A percentile compares a stretch with the other conserved stretches of the same genome.
phyloP scores from a whole-genome alignment of 192 early-diverging fungal species.

The Haplosporangium gracile region DNA sequence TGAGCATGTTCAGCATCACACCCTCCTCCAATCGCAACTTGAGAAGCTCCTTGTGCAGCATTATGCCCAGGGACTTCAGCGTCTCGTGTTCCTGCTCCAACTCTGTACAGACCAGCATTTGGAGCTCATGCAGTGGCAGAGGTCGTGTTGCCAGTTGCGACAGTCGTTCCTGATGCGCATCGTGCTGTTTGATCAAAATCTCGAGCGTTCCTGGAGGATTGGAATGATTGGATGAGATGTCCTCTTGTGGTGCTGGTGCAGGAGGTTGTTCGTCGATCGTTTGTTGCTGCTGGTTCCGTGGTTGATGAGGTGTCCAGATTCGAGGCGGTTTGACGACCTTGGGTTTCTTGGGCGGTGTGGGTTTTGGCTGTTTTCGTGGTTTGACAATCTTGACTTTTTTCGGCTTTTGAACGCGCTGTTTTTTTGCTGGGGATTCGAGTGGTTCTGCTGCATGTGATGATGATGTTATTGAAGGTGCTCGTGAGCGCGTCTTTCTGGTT shows the following conservation, averaged over 20 bases:
- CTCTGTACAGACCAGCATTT: conserved; percentile 21
- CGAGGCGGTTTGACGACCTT: not conserved
- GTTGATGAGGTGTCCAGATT: conserved; percentile 10
- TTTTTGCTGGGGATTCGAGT: not conserved
- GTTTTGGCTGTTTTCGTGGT: not conserved
- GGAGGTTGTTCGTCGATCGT: not conserved
- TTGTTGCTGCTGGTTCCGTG: not conserved
- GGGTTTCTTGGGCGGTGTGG: conserved; percentile 6
- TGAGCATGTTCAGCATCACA: conserved; percentile 34
- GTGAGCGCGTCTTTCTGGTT: not conserved
- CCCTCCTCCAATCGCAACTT: conserved; percentile 51
- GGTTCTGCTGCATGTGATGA: not conserved
- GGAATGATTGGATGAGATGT: not conserved
- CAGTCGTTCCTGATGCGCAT: not conserved
- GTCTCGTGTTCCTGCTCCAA: conserved; percentile 22
- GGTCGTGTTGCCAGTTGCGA: conserved; percentile 12
- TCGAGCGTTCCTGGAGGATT: conserved; percentile 18
- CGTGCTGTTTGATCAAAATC: conserved; percentile 11
- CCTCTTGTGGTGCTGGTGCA: not conserved
- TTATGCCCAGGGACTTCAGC: not conserved
- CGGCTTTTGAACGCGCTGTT: not conserved
- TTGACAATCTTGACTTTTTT: not conserved
- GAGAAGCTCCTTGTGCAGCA: conserved; percentile 38
- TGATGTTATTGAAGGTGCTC: not conserved
- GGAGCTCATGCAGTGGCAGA: conserved; percentile 26